Evolutionary conservation across 2,329 filamentous ascomycete species (phyloP).

Genomic region (Fusarium anthophilum): DNA sequence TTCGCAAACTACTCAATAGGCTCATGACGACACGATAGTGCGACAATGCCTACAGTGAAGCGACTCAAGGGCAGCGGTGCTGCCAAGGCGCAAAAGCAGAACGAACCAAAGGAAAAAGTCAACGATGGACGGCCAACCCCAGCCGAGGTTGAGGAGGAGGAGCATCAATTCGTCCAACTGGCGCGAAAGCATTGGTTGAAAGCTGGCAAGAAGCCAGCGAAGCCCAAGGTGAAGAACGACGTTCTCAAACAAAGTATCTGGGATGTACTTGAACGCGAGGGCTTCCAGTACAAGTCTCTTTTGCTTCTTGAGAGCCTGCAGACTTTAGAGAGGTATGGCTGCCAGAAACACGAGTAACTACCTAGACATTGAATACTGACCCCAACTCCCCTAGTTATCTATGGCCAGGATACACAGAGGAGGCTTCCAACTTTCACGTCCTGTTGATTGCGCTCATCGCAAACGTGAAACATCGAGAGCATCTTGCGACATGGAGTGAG

Average conservation of each 20-base stretch:
- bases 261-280: conserved; percentile 84
- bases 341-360: not conserved
- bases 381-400: conserved; percentile 71
- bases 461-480: conserved; percentile 88
- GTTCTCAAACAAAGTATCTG: conserved; percentile 89
- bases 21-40: conserved; percentile 37
- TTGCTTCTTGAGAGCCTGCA: conserved; percentile 89
- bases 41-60: conserved; percentile 67
- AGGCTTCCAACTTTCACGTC: conserved; percentile 91
- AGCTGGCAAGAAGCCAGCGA: conserved; percentile 65
- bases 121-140: conserved; percentile 60
- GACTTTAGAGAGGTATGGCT: conserved; percentile 77
- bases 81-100: conserved; percentile 49
- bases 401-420: conserved; percentile 91
- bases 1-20: conserved; percentile 7
- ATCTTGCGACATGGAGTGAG: conserved; percentile 86
- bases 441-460: conserved; percentile 85
- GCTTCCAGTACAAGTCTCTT: conserved; percentile 80
- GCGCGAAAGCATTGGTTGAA: conserved; percentile 89
- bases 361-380: conserved; percentile 42
- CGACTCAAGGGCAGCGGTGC: conserved; percentile 64
- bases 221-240: conserved; percentile 81
- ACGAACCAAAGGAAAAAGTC: conserved; percentile 51
- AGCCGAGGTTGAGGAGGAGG: conserved; percentile 75
- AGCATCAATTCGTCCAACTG: conserved; percentile 77